Base-by-base conservation (phyloP, 2,329 filamentous ascomycete genomes). In the Drechslerella dactyloides region DNA sequence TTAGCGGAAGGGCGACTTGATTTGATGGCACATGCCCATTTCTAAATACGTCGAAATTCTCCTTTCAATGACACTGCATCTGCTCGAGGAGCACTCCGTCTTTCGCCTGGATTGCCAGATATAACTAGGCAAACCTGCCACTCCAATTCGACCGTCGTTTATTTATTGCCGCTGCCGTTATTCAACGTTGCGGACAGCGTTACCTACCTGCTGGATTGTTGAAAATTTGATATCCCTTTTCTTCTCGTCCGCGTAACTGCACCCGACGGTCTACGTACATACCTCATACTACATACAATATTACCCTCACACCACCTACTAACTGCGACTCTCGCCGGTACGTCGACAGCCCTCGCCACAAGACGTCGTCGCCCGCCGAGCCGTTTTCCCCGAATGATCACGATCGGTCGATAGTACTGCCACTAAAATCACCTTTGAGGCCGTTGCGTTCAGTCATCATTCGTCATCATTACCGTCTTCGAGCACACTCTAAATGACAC, bases 401-500 rank as follows among this genome's bases (percentile, higher is more conserved):
- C n/a, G n/a, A 33, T 4, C 27, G 8, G 27, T 33, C 27, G 27
- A 33, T 33, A 33, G 8, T 8, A 33, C 27, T 33, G 27, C 27
- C 8, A 3, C 8, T 33, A 3, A 33, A 33, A 33, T 33, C 8
- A 33, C 27, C 8, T 33, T 33, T 8, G 27, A 33, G 27, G 3
- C 27, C 8, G 27, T 33, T 8, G 27, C 27, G 27, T 33, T 33
- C 27, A 15, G 37, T 42, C 37, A 42, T 42, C 37, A 42, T 42
- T 42, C 37, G n/a, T 42, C 37, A 42, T 42, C 37, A 15, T 42
- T 17, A 17, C 37, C 37, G n/a, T 23, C 33, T 8, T 19, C 37
- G 23, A 62, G 35, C 44, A 27, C 44, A 27, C 50, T 52, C 66
- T 70, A 70, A 70, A 70, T 70, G 66, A 62, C 66, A 70, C 66